Evolutionary conservation across 805 yeast species (phyloP), one percentile per base, ranked within the genome.

Genomic region (Saccharomycopsis microspora): DNA sequence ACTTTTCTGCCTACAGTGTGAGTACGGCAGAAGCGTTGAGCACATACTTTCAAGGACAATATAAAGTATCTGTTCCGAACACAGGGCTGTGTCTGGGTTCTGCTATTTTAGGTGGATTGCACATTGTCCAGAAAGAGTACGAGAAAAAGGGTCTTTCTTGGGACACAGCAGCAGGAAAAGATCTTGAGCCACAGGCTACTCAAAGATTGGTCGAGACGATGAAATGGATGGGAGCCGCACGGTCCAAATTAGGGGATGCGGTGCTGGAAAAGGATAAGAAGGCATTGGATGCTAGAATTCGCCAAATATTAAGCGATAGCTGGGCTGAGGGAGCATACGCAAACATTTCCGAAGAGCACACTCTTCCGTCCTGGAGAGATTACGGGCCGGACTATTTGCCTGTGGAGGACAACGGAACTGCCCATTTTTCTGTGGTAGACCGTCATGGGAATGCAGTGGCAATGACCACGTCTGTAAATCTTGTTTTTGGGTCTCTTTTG

Each of bases 171-270:
- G 35, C 45, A 5, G 74, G 73, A 3, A 66, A 65, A 10, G 85
- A 79, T 53, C 69, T 72, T 57, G 59, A 60, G 30, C 69, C 71
- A 5, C 50, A 73, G 8, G 70, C 75, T 9, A 67, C 79, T 3
- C 97, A 85, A 57, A 70, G 85, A 47, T 59, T 87, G 5, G 67
- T 87, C 7, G 98, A 90, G 64, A 67, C 84, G 3, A 86, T 90
- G 95, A 90, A 90, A 63, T 90, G 96, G 96, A 74, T 87, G 75
- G 85, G 89, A 0, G 74, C 90, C 8, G 90, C 82, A 0, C 71
- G 97, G 53, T 78, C 89, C n/a, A 75, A 86, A 55, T 70, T 90
- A 30, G 97, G 97, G 0, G 96, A 87, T 57, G 79, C 33, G n/a
- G 47, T 33, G 10, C 9, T 5, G 19, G 32, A n/a, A 5, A 34